Evolutionary conservation across 768 basidiomycete genomes (phyloP), one percentile per base, ranked within the genome.

Genomic region (Agaricus subrufescens): DNA sequence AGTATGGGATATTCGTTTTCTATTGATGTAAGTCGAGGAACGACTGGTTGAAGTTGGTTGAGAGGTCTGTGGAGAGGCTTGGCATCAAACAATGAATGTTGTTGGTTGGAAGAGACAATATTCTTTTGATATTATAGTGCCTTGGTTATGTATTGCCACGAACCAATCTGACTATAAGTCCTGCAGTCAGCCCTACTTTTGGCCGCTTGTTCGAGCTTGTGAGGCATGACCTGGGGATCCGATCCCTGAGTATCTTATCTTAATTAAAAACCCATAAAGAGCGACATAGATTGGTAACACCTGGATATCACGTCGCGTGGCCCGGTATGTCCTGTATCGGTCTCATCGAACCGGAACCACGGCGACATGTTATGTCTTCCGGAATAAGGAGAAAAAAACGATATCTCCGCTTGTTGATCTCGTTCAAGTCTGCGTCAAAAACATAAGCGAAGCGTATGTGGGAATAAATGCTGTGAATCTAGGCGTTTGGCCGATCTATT

Each of bases 401-500:
- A 27, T 49, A 55, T 43, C n/a, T 48, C 38, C 38, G 27, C 26
- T 56, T 10, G 39, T 37, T 15, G 12, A 30, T 34, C 45, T 49
- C 26, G 29, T 50, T 8, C 39, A 38, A 44, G 23, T 30, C 9
- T 56, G 40, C 25, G 19, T 43, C 11, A 11, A 10, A 19, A 46
- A 30, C 42, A 23, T 26, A 37, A 8, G 46, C 23, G 39, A 8
- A 14, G 23, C 8, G 19, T 43, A 56, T 34, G 43, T 40, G 7
- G 7, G 34, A 34, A 11, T 34, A 34, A 34, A 34, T 11, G 11
- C 7, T 34, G 11, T 8, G 34, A 7, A 34, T 34, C 11, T 49
- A 25, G 39, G 54, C 4, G 29, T 31, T 14, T 27, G 31, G 54
- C 54, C 54, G 44, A 56, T 56, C 54, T 56, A 40, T 23, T 49